phyloP scores from a whole-genome alignment of 805 yeast genomes.

The Lipomyces sp. region DNA sequence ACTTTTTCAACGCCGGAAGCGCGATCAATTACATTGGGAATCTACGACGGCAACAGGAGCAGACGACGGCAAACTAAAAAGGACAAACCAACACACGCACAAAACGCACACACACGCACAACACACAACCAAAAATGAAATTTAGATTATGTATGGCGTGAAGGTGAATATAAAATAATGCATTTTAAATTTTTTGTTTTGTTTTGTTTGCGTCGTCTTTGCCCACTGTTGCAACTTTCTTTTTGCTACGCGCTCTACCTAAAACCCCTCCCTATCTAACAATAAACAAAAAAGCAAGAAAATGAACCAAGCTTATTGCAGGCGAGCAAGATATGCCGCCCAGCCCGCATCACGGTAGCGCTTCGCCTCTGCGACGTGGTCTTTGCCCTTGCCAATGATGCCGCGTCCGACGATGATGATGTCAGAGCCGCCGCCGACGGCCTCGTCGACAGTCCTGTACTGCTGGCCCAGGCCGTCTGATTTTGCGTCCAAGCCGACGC shows the following conservation, averaged over 20 bases:
- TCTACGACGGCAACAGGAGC: slow-evolving; percentile 14
- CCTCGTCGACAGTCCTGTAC: slow-evolving; percentile 87
- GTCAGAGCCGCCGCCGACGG: slow-evolving; percentile 81
- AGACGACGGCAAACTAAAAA: not conserved
- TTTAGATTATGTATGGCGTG: not conserved
- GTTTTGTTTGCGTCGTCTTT: not conserved
- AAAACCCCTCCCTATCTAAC: too few relatives aligned
- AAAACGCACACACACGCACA: not conserved
- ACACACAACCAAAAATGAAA: not conserved
- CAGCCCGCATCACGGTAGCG: slow-evolving; percentile 93
- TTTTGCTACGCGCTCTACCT: not conserved
- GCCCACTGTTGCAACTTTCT: not conserved
- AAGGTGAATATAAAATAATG: not conserved
- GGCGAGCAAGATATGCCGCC: slow-evolving; percentile 69
- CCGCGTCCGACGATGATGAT: slow-evolving; percentile 99
- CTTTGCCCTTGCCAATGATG: slow-evolving; percentile 88
- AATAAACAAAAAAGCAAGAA: not conserved
- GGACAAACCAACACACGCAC: not conserved
- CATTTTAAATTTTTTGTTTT: not conserved
- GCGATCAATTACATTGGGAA: slow-evolving; percentile 90
- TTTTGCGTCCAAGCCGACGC: slow-evolving; percentile 95
- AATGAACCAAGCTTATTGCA: slow-evolving; percentile 5
- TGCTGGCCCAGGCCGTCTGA: slow-evolving; percentile 97
- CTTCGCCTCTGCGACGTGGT: slow-evolving; percentile 80
- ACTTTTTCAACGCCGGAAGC: slow-evolving; percentile 94